Base-by-base conservation (phyloP, 495 filamentous ascomycete species). In the Talaromyces adpressus region DNA sequence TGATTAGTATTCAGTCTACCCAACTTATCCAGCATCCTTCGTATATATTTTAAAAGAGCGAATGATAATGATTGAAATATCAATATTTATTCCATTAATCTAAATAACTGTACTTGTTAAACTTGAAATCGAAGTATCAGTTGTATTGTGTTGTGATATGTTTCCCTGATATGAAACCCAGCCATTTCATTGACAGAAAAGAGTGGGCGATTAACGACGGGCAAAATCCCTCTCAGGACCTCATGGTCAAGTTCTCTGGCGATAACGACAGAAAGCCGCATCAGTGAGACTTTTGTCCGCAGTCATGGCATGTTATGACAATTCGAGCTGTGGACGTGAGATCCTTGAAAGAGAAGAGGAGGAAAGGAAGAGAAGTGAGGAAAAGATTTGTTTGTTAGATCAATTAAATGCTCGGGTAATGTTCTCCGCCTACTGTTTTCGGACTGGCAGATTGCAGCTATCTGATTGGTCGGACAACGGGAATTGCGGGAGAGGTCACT, bases 131-230 rank as follows among this genome's bases (percentile, higher is more conserved):
- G 29, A 30, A 7, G 29, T 30, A 30, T 27, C 25, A n/a, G 29
- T 7, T 30, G 29, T 56, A 4, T 14, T 7, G 9, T n/a, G 3
- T 4, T 18, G 56, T 18, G 16, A 0, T 32, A 79, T 80, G 78
- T 81, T 71, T 73, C 78, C 78, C 77, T 81, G 78, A 81, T 79
- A 81, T 81, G 78, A 81, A 81, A 81, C 78, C 77, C 78, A 66
- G 77, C 67, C 69, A 64, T 72, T 72, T 74, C 78, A 81, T 79
- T 62, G 78, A 67, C 60, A 79, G 77, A 78, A 70, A 70, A 73
- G 72, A 79, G 77, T 75, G 81, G 76, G 81, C 80, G 81, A 83
- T 83, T 83, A 83, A 83, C 81, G 80, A 82, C 79, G 78, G 80
- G 80, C 70, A 52, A 62, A 57, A 60, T 80, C 70, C 73, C 71